Evolutionary conservation across 495 filamentous ascomycete genomes (phyloP).

Genomic region (Filosporella fistucella): DNA sequence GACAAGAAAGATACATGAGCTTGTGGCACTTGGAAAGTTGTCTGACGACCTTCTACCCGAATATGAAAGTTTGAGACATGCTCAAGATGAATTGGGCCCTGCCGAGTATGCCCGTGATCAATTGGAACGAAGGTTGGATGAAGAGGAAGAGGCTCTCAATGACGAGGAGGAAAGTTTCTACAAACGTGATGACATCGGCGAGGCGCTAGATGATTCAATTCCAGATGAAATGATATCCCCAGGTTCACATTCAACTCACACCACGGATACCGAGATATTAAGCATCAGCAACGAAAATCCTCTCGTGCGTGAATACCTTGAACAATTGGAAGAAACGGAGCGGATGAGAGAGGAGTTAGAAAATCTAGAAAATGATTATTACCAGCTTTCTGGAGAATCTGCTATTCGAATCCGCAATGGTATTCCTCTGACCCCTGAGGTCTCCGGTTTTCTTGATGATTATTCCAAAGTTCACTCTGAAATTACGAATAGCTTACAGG

Average conservation of each 20-base stretch:
- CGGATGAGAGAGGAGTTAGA: constrained; percentile 11
- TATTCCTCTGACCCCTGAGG: constrained; percentile 4
- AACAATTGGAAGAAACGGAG: constrained; percentile 8
- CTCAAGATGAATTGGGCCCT: constrained; percentile 16
- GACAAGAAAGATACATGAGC: constrained; percentile 6
- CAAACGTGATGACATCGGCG: constrained; percentile 2
- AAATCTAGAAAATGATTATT: constrained; percentile 17
- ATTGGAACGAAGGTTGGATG: constrained; percentile 12
- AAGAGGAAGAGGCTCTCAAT: constrained; percentile 18
- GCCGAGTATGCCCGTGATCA: constrained; percentile 16
- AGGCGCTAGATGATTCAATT: background rate
- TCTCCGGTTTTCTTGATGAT: constrained; percentile 6
- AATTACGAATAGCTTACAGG: constrained; percentile 6
- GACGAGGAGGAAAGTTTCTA: constrained; percentile 22
- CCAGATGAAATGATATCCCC: constrained; percentile 11
- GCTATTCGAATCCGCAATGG: constrained; percentile 6
- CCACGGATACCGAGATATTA: constrained; percentile 6
- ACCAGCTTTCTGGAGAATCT: constrained; percentile 7
- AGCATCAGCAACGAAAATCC: constrained; percentile 4
- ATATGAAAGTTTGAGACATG: constrained; percentile 7
- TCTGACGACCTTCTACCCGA: constrained; percentile 4
- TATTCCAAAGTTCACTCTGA: constrained; percentile 11
- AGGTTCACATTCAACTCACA: constrained; percentile 4
- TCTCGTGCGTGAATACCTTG: constrained; percentile 12
- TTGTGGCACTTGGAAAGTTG: constrained; percentile 4